Evolutionary conservation across 108 stramenopile species (phyloP), one percentile per base, ranked within the genome.

Genomic region (Licmophora abbreviata): DNA sequence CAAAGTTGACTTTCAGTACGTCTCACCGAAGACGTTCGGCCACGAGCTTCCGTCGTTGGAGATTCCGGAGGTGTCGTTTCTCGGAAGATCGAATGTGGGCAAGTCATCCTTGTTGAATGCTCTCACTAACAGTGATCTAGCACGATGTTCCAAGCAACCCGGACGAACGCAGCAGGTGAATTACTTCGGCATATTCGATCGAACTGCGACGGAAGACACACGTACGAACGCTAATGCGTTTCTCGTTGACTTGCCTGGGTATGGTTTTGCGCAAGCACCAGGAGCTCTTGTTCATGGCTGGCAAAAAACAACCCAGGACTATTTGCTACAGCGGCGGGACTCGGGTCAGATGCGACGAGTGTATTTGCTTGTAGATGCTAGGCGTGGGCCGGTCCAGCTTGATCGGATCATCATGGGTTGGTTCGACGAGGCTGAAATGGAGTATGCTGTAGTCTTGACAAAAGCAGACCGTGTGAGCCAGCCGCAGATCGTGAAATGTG

Each of bases 51-150:
- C 88, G 8, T 52, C 30, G 8, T 43, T 40, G 36, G 58, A 72
- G 27, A 56, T 83, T 10, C 71, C 83, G 26, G 97, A 97, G 64
- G 81, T 96, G 14, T 86, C 88, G 30, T 90, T 96, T 56, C 44
- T 92, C 20, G 97, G 97, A n/a, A 58, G 94, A 34, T 83, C 80
- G 52, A 97, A 97, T 57, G 93, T 93, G 17, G 97, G 97, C 10
- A 97, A 95, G 68, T 86, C 83, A 8, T 80, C 77, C 23, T 55
- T 97, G 10, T 68, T 97, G 48, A 95, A 94, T 62, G 77, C 83
- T 34, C 32, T 94, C 12, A 74, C 79, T 4, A 56, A 56, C 12
- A 80, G 74, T 53, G 59, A 75, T 44, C 59, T 95, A 56, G 93
- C 89, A n/a, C 44, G 67, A 3, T 76, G 81, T 8, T 74, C 73